phyloP scores from a whole-genome alignment of 2,329 filamentous ascomycete genomes.

The Acephala macrosclerotiorum region DNA sequence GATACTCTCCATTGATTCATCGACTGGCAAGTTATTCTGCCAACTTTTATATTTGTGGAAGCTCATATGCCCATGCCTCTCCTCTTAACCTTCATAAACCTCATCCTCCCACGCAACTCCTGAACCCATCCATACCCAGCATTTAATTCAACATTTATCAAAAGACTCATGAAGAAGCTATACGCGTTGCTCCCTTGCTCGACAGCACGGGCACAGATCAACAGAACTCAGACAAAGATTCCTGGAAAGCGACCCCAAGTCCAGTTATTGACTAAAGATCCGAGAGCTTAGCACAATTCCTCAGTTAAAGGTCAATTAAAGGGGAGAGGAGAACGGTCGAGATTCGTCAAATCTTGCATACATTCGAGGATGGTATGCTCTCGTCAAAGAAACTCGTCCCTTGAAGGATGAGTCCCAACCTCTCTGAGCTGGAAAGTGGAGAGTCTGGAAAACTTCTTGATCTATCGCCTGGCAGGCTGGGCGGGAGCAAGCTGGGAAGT shows the following conservation, averaged over 20 bases:
- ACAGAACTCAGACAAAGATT: conserved; percentile 21
- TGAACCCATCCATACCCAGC: conserved; percentile 51
- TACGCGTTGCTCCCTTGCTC: conserved; percentile 9
- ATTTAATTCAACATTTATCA: conserved; percentile 18
- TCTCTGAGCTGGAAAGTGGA: conserved; percentile 1
- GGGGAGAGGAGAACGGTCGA: conserved; percentile 14
- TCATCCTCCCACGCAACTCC: conserved; percentile 75
- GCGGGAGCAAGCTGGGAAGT: neutral
- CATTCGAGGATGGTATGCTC: conserved; percentile 11
- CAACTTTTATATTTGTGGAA: too few species aligned
- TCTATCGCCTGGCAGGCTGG: neutral
- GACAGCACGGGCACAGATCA: conserved; percentile 13
- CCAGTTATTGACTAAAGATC: conserved; percentile 16
- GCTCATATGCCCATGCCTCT: conserved; percentile 40
- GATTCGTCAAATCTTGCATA: conserved; percentile 7
- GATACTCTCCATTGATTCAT: too few species aligned
- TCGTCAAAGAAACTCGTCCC: conserved; percentile 18
- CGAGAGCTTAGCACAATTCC: conserved; percentile 19
- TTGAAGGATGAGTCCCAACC: conserved; percentile 1
- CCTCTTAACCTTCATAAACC: conserved; percentile 47
- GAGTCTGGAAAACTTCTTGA: conserved; percentile 10
- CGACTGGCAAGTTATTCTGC: too few species aligned
- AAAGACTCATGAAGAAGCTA: conserved; percentile 15
- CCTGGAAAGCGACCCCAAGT: conserved; percentile 23
- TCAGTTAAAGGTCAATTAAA: conserved; percentile 7